Percentiles rank a stretch among this genome's conserved stretches.
Conservation (phyloP, 75 land plant species). For the Pseudotsuga menziesii region DNA sequence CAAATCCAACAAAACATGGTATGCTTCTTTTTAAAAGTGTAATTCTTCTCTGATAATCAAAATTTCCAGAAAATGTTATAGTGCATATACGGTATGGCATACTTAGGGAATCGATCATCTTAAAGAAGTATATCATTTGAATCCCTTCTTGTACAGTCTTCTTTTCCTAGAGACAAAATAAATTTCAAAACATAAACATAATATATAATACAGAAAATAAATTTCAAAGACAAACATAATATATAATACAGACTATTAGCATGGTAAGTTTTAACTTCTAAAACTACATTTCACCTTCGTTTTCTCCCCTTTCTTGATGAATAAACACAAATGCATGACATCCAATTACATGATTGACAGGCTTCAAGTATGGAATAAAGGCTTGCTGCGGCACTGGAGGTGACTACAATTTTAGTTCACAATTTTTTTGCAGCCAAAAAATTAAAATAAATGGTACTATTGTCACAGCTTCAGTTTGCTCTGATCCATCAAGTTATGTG, state of each 20-base stretch:
- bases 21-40: background rate
- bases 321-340: background rate
- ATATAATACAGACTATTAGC: constrained; percentile 46
- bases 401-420: constrained; percentile 49
- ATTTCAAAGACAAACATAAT: constrained; percentile 46
- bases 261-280: constrained; percentile 31
- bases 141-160: too few species aligned
- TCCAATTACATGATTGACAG: constrained; percentile 23
- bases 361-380: constrained; percentile 55
- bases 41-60: background rate
- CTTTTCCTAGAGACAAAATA: constrained; percentile 22
- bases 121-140: too few species aligned
- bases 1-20: constrained; percentile 54
- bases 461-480: constrained; percentile 48
- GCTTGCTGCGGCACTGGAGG: constrained; percentile 86
- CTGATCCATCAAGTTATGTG: constrained; percentile 63
- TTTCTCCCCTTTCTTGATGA: constrained; percentile 1
- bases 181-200: constrained; percentile 44
- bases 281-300: background rate
- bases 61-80: too few species aligned
- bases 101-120: too few species aligned
- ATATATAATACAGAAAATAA: constrained; percentile 53
- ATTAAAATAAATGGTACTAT: constrained; percentile 32
- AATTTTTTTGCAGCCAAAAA: constrained; percentile 48
- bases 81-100: too few species aligned